These are phyloP conservation scores for Fraxinus latifolia DNA, from an alignment of 305 asterid species.

Conservation along the genomic window DNA sequence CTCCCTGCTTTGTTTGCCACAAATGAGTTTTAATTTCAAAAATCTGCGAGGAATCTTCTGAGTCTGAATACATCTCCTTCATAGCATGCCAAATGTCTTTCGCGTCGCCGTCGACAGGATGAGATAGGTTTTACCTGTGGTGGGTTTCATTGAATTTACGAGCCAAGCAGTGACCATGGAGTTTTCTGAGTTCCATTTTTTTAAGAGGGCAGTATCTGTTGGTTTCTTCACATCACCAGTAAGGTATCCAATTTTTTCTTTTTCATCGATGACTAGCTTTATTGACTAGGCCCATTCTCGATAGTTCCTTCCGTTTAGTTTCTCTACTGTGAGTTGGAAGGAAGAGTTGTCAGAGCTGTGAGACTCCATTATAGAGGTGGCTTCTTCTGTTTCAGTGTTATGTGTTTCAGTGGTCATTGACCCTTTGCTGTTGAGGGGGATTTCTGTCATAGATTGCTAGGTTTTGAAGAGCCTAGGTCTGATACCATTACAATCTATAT, in stretches of 20 bases:
- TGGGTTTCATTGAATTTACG: neutral
- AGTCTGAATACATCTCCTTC: neutral
- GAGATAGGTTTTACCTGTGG: neutral
- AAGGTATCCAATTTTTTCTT: neutral
- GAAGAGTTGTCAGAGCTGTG: neutral
- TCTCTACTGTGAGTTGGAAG: neutral
- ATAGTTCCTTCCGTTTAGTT: neutral
- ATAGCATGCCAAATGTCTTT: neutral
- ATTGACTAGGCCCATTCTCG: neutral
- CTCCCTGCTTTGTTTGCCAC: neutral
- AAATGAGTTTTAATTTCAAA: neutral
- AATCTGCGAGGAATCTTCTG: neutral
- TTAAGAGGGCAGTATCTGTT: neutral
- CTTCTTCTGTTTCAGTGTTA: too few relatives aligned
- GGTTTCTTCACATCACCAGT: neutral
- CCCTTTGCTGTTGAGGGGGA: too few relatives aligned
- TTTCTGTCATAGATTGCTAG: too few relatives aligned
- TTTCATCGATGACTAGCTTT: neutral
- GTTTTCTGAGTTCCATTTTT: neutral
- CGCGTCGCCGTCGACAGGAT: neutral
- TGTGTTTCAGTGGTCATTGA: too few relatives aligned
- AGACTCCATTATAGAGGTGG: neutral
- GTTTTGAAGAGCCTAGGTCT: too few relatives aligned
- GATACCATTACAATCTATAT: neutral
- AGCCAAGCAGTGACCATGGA: neutral